These are phyloP conservation scores for Guyanaporus albipodus DNA, from an alignment of 768 basidiomycete genomes.

Conservation along the genomic window DNA sequence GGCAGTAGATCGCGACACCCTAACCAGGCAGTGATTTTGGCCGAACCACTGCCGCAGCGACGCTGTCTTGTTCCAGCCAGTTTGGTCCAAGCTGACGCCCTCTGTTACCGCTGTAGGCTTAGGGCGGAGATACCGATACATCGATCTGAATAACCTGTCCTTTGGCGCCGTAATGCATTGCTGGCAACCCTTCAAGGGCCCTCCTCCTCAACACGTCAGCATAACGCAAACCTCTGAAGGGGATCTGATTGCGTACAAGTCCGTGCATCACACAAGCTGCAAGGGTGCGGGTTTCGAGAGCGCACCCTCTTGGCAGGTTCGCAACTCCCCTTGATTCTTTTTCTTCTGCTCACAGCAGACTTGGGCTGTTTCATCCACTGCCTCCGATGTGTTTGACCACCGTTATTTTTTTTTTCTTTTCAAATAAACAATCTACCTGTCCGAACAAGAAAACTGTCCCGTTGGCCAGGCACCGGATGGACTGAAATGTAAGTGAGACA, in stretches of 20 bases:
- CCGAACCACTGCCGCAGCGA: not conserved
- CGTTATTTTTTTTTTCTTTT: constrained; percentile 10
- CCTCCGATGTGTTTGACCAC: constrained; percentile 11
- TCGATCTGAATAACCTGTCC: not conserved
- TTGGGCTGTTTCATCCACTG: constrained; percentile 15
- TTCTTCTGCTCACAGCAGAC: constrained; percentile 6
- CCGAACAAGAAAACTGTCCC: constrained; percentile 10
- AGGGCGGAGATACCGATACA: constrained; percentile 21
- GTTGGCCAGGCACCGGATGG: constrained; percentile 16
- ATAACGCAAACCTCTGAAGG: constrained; percentile 17
- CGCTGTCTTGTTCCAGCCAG: constrained; percentile 4
- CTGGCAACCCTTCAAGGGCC: constrained; percentile 27
- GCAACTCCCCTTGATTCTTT: constrained; percentile 6
- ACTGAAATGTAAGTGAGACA: constrained; percentile 9
- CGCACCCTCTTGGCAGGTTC: constrained; percentile 27
- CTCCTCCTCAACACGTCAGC: constrained; percentile 29
- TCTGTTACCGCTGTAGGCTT: constrained; percentile 11
- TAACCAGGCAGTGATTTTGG: constrained; percentile 11
- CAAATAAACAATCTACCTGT: constrained; percentile 6
- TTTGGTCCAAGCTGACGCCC: not conserved
- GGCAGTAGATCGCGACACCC: constrained; percentile 19
- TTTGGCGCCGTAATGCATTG: constrained; percentile 26
- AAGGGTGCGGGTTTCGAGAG: constrained; percentile 27
- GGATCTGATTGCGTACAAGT: constrained; percentile 28
- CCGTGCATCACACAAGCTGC: constrained; percentile 13